phyloP scores from a whole-genome alignment of 805 yeast species.

The Wickerhamiella cacticola region DNA sequence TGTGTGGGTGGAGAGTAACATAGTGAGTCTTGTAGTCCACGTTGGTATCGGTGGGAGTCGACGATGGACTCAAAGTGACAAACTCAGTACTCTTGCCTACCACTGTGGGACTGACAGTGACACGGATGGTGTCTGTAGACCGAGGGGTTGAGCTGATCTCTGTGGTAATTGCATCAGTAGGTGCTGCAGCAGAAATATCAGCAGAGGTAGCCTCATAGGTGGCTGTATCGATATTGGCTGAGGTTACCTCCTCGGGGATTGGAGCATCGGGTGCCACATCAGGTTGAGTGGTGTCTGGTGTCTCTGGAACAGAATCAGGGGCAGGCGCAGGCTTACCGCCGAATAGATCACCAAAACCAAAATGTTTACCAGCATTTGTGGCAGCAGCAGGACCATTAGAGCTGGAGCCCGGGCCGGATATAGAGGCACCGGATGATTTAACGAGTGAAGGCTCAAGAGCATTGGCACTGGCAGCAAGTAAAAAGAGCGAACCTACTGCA shows the following conservation, averaged over 20 bases:
- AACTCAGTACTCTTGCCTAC: slow-evolving; percentile 2
- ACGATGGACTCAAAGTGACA: neutral
- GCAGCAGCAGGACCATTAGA: neutral
- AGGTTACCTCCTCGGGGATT: too few relatives aligned
- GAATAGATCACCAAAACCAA: neutral
- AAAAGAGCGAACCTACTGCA: neutral
- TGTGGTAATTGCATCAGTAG: neutral
- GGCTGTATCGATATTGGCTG: neutral
- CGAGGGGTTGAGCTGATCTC: neutral
- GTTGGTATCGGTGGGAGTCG: neutral
- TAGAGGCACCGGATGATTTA: too few relatives aligned
- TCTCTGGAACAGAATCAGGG: neutral
- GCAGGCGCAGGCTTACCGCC: neutral
- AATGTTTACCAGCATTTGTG: neutral
- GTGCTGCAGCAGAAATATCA: neutral
- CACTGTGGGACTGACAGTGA: slow-evolving; percentile 1
- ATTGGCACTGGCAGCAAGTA: slow-evolving; percentile 1
- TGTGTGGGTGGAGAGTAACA: slow-evolving; percentile 1
- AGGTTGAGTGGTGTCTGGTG: too few relatives aligned
- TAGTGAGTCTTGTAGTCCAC: slow-evolving; percentile 9
- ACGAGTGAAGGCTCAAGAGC: neutral
- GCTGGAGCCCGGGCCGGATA: neutral
- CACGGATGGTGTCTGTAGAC: neutral
- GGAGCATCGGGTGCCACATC: too few relatives aligned
- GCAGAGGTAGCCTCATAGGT: neutral